Conservation (phyloP, 2,329 filamentous ascomycete species). For the Colletotrichum melonis region DNA sequence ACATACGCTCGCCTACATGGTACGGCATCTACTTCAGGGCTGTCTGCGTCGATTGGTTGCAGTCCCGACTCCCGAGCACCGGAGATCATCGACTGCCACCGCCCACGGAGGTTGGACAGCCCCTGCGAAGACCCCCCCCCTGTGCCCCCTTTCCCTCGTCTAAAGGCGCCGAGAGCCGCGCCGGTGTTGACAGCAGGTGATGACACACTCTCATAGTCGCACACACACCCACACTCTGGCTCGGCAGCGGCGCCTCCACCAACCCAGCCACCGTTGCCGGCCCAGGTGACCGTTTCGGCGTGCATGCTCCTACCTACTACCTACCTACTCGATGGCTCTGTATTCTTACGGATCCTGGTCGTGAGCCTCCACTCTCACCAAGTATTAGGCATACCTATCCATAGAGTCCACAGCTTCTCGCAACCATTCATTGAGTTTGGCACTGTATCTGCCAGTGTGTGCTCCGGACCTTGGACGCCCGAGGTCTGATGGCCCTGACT, state of each 20-base stretch:
- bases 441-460: neutral
- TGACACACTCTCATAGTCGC: constrained; percentile 4
- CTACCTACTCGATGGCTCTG: neutral
- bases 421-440: neutral
- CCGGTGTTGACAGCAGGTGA: constrained; percentile 13
- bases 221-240: neutral
- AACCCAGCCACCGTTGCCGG: neutral
- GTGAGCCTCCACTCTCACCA: neutral
- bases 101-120: neutral
- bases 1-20: neutral
- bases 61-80: neutral
- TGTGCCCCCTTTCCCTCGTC: neutral
- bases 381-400: neutral
- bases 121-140: neutral
- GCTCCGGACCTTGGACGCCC: neutral
- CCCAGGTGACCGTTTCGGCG: neutral
- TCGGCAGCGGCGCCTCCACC: neutral
- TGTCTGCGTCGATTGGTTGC: neutral
- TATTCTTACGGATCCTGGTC: neutral
- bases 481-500: neutral
- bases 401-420: neutral
- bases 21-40: neutral
- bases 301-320: neutral
- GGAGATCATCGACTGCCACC: neutral
- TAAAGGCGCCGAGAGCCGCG: constrained; percentile 24